phyloP scores from a whole-genome alignment of 148 eudicot species.

The Nepenthes mirabilis region DNA sequence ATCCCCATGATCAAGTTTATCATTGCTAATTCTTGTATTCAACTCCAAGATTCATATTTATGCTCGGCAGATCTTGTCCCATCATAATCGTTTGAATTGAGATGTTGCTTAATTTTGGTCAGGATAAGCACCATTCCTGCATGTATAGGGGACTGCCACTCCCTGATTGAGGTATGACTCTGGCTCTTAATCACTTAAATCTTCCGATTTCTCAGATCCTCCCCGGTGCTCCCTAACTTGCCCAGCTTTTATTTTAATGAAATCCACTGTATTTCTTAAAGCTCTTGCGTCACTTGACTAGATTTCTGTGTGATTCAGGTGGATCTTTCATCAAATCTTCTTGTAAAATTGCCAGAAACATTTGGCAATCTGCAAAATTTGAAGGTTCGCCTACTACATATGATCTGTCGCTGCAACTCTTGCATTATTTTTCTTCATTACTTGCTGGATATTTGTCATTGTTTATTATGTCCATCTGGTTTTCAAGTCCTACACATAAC shows the following conservation, averaged over 20 bases:
- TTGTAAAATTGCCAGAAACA: slow-evolving; percentile 57
- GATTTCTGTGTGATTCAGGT: slow-evolving; percentile 36
- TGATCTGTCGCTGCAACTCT: not conserved
- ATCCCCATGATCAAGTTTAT: no score
- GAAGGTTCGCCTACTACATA: slow-evolving; percentile 34
- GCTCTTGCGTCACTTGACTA: not conserved
- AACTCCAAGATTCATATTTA: not conserved
- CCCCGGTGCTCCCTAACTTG: not conserved
- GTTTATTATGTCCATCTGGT: not conserved
- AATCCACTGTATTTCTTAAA: not conserved
- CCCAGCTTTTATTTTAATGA: no score
- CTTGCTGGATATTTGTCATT: not conserved
- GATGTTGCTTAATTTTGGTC: slow-evolving; percentile 9
- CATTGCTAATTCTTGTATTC: not conserved
- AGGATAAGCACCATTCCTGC: slow-evolving; percentile 49
- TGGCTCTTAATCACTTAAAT: not conserved
- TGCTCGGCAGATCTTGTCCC: not conserved
- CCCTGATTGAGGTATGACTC: slow-evolving; percentile 60
- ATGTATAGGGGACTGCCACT: slow-evolving; percentile 53
- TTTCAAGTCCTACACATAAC: not conserved
- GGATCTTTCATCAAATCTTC: slow-evolving; percentile 83
- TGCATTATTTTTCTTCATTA: not conserved
- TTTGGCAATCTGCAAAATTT: slow-evolving; percentile 51
- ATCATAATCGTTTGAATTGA: slow-evolving; percentile 3
- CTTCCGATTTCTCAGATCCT: not conserved